Percentiles rank a stretch among this genome's conserved stretches.
Evolutionary conservation across 2,329 filamentous ascomycete species (phyloP).

Genomic region (Trichoderma asperellum): DNA sequence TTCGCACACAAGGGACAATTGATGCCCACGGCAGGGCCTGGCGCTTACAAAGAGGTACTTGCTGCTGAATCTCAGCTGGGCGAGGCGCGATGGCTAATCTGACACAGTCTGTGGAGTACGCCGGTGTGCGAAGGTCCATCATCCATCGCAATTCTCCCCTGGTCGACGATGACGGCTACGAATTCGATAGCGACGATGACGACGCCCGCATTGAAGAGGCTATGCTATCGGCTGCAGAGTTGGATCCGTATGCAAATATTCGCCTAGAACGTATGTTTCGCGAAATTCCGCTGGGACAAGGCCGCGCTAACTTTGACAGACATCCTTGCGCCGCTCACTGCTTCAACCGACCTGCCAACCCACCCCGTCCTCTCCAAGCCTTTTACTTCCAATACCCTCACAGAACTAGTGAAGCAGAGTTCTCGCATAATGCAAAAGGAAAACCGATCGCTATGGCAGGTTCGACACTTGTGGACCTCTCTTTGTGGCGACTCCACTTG

Average conservation of each 20-base stretch:
- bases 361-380: conserved; percentile 76
- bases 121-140: conserved; percentile 72
- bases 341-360: conserved; percentile 72
- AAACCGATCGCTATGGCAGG: conserved; percentile 70
- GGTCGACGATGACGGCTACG: conserved; percentile 77
- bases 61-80: background rate
- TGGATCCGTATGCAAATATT: conserved; percentile 75
- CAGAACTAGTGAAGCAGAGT: conserved; percentile 70
- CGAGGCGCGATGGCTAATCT: conserved; percentile 35
- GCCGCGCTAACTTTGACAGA: conserved; percentile 52
- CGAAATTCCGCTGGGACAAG: background rate
- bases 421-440: conserved; percentile 75
- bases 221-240: conserved; percentile 64
- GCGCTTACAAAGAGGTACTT: conserved; percentile 72
- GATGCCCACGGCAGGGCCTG: conserved; percentile 66
- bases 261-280: conserved; percentile 67
- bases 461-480: conserved; percentile 73
- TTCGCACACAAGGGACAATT: conserved; percentile 73
- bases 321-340: conserved; percentile 74
- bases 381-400: conserved; percentile 74
- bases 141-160: conserved; percentile 74
- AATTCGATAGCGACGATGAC: conserved; percentile 73
- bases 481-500: conserved; percentile 76
- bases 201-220: conserved; percentile 66
- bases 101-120: conserved; percentile 69